phyloP scores from a whole-genome alignment of 768 basidiomycete species.

The Mycena filopes region DNA sequence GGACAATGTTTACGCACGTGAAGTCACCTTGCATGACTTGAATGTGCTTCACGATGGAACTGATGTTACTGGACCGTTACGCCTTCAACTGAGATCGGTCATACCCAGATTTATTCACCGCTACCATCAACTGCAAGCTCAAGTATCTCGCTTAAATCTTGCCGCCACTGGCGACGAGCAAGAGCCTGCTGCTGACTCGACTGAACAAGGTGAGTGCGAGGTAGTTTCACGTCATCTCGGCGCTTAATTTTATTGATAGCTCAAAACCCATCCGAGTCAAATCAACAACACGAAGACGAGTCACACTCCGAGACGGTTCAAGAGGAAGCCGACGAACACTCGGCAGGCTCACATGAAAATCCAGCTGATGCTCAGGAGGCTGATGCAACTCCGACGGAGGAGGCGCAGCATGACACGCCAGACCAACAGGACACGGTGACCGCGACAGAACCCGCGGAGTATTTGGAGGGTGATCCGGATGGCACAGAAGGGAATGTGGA shows the following conservation, averaged over 20 bases:
- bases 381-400: neutral
- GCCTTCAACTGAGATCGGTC: conserved; percentile 60
- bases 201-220: conserved; percentile 17
- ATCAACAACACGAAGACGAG: conserved; percentile 4
- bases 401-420: neutral
- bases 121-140: conserved; percentile 71
- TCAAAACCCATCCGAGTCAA: conserved; percentile 1
- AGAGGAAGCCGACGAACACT: conserved; percentile 16
- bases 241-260: neutral
- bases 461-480: conserved; percentile 16
- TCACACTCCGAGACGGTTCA: conserved; percentile 11
- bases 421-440: neutral
- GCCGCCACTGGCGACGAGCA: conserved; percentile 25
- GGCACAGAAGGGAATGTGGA: conserved; percentile 10
- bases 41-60: conserved; percentile 76
- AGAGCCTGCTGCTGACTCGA: conserved; percentile 17
- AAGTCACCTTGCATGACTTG: conserved; percentile 78
- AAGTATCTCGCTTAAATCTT: conserved; percentile 50
- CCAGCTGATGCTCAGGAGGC: neutral
- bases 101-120: conserved; percentile 73
- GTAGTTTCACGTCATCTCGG: neutral
- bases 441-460: neutral
- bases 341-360: conserved; percentile 1
- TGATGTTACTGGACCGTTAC: conserved; percentile 70
- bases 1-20: conserved; percentile 78